These are phyloP conservation scores for Quercus gilva DNA, from an alignment of 306 rosid genomes.

Conservation along the genomic window DNA sequence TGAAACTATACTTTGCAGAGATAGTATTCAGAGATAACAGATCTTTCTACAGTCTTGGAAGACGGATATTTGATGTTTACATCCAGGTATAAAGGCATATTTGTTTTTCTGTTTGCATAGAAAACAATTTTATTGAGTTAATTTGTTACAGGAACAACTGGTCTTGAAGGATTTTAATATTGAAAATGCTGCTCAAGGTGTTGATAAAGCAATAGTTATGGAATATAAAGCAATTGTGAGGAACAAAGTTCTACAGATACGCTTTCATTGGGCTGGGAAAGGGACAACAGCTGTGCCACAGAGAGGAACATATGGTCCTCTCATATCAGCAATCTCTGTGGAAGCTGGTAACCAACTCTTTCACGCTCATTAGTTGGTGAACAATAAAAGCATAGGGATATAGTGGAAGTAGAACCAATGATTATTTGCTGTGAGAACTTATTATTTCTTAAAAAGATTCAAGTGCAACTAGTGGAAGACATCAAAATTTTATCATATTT, in stretches of 20 bases:
- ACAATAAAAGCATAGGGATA: not conserved
- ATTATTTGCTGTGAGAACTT: too few relatives aligned
- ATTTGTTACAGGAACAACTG: conserved; percentile 36
- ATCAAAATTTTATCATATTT: too few relatives aligned
- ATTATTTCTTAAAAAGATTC: too few relatives aligned
- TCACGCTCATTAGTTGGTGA: not conserved
- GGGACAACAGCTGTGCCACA: conserved; percentile 54
- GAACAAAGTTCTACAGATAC: conserved; percentile 38
- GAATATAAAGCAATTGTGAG: conserved; percentile 34
- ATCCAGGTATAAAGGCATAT: conserved; percentile 46
- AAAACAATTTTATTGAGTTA: conserved; percentile 12
- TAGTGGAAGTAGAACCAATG: too few relatives aligned
- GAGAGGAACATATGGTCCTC: conserved; percentile 59
- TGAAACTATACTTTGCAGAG: conserved; percentile 59
- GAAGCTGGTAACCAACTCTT: conserved; percentile 42
- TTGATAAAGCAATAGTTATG: conserved; percentile 35
- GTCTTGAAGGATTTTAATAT: conserved; percentile 49
- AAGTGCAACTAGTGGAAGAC: too few relatives aligned
- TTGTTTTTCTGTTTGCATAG: not conserved
- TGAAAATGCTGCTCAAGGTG: conserved; percentile 32
- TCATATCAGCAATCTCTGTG: conserved; percentile 59
- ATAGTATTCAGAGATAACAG: conserved; percentile 42
- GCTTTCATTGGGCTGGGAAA: conserved; percentile 68
- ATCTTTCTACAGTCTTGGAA: conserved; percentile 55
- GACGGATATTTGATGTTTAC: conserved; percentile 58